Evolutionary conservation across 106 monocot genomes (phyloP).

Genomic region (Phalaenopsis equestris): DNA sequence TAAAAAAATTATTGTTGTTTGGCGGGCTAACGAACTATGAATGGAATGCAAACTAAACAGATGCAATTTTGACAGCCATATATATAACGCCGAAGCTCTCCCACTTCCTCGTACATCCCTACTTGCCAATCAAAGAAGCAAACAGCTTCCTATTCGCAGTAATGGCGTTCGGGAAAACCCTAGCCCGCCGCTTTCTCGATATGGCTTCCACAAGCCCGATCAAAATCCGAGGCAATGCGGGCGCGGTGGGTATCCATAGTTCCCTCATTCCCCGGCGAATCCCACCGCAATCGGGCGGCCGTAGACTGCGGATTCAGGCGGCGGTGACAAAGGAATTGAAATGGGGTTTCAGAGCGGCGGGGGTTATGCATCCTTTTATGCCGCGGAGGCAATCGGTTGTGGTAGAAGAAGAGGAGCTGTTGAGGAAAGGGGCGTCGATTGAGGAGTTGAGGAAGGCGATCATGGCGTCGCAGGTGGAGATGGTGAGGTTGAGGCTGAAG

Average conservation of each 20-base stretch:
- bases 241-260: background rate
- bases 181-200: background rate
- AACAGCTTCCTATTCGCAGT: background rate
- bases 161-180: background rate
- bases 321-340: background rate
- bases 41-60: too few species aligned
- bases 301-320: background rate
- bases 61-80: too few species aligned
- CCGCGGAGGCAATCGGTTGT: background rate
- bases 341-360: background rate
- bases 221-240: background rate
- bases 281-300: background rate
- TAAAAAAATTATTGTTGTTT: too few species aligned
- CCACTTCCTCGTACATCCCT: too few species aligned
- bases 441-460: background rate
- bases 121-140: too few species aligned
- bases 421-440: too few species aligned
- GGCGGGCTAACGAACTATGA: too few species aligned
- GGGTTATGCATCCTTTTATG: background rate
- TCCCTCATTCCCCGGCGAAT: background rate
- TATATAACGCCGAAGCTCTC: too few species aligned
- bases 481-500: background rate
- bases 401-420: background rate
- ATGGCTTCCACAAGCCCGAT: background rate
- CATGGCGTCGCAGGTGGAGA: constrained; percentile 1